Conservation (phyloP, 192 early-diverging fungal species). For the Kickxella alabastrina region DNA sequence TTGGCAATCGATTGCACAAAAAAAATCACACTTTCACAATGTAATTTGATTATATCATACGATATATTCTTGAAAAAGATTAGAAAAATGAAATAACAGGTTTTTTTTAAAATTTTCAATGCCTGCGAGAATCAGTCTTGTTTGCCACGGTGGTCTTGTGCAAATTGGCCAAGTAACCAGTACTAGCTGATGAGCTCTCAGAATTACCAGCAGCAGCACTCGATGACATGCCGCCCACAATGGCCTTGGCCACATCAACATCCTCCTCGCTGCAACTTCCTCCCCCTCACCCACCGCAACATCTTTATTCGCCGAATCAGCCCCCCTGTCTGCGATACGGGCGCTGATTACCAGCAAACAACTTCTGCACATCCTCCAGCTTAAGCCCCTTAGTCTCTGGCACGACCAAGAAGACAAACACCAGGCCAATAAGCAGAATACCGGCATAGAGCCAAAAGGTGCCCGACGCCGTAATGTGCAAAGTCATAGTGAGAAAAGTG, state of each 20-base stretch:
- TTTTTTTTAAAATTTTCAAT: no score
- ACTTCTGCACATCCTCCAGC: slow-evolving; percentile 46
- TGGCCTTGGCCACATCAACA: neutral
- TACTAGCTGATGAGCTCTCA: slow-evolving; percentile 31
- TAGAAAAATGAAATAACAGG: no score
- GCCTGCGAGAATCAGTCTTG: no score
- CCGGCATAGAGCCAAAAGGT: slow-evolving; percentile 53
- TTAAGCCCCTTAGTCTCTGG: slow-evolving; percentile 50
- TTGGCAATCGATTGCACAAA: no score
- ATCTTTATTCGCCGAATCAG: neutral
- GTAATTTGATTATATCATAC: no score
- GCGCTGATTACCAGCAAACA: slow-evolving; percentile 22
- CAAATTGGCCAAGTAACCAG: neutral
- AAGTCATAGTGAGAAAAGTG: slow-evolving; percentile 48
- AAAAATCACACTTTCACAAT: no score
- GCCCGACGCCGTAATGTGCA: slow-evolving; percentile 49
- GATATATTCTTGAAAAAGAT: no score
- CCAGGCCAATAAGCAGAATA: slow-evolving; percentile 28
- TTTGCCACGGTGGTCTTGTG: no score
- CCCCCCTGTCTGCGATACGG: slow-evolving; percentile 11
- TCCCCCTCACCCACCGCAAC: neutral
- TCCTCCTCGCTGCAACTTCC: neutral
- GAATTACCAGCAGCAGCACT: slow-evolving; percentile 96
- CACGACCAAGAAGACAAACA: slow-evolving; percentile 37
- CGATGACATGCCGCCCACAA: slow-evolving; percentile 88